Percentiles rank a stretch among this genome's conserved stretches.
phyloP scores from a whole-genome alignment of 2,329 filamentous ascomycete genomes.

The Hypomyces perniciosus region DNA sequence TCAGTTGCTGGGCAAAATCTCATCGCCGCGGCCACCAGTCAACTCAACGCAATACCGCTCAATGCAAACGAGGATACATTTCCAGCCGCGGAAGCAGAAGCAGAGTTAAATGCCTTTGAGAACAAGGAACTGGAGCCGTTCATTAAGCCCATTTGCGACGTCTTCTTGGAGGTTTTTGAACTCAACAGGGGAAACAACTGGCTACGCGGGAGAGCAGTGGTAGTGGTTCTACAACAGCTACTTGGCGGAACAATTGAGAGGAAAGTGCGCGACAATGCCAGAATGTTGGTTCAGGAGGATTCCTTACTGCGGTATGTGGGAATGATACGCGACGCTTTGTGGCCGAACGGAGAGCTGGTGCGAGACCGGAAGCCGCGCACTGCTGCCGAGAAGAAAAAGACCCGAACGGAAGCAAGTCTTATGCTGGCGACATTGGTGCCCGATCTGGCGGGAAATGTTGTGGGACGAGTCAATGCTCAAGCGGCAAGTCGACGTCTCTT shows the following conservation, averaged over 20 bases:
- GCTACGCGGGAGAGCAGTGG: conserved; percentile 90
- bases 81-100: conserved; percentile 72
- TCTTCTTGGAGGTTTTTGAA: conserved; percentile 94
- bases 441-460: conserved; percentile 86
- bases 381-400: conserved; percentile 67
- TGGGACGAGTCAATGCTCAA: conserved; percentile 86
- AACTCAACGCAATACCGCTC: conserved; percentile 53
- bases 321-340: conserved; percentile 69
- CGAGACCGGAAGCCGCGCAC: conserved; percentile 53
- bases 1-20: conserved; percentile 89
- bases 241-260: conserved; percentile 94
- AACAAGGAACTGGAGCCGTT: conserved; percentile 86
- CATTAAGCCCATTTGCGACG: conserved; percentile 95
- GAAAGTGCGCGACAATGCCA: conserved; percentile 82
- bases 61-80: conserved; percentile 45
- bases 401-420: conserved; percentile 77
- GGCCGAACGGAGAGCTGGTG: conserved; percentile 62
- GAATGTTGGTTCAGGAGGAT: conserved; percentile 68
- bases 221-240: conserved; percentile 92
- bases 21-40: conserved; percentile 66
- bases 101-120: conserved; percentile 89
- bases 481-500: conserved; percentile 83
- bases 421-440: conserved; percentile 87
- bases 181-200: conserved; percentile 94
- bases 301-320: conserved; percentile 70